Conservation (phyloP, 2,329 filamentous ascomycete genomes). For the Pseudopyricularia javanii region DNA sequence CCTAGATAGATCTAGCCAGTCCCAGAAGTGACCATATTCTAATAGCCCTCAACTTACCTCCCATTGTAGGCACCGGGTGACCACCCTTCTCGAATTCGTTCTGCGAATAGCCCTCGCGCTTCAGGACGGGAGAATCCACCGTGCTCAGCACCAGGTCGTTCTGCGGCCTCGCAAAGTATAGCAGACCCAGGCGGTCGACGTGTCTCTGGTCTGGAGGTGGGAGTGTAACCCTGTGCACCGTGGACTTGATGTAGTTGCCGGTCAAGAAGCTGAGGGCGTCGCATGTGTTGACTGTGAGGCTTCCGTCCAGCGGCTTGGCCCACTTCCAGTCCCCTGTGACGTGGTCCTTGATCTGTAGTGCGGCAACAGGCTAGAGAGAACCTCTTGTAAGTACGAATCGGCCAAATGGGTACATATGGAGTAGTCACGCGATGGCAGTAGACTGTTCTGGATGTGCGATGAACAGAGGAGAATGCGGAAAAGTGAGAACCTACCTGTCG, state of each 20-base stretch:
- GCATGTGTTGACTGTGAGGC: slow-evolving; percentile 33
- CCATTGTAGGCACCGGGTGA: slow-evolving; percentile 20
- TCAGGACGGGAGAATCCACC: slow-evolving; percentile 23
- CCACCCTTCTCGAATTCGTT: slow-evolving; percentile 24
- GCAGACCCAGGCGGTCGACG: slow-evolving; percentile 32
- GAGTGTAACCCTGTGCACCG: slow-evolving; percentile 18
- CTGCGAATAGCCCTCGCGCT: slow-evolving; percentile 16
- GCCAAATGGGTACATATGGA: too few species aligned
- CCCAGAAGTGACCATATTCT: not conserved
- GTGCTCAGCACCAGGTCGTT: slow-evolving; percentile 24
- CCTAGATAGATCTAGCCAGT: not conserved
- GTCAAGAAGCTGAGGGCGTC: slow-evolving; percentile 31
- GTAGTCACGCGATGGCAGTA: too few species aligned
- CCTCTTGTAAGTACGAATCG: too few species aligned
- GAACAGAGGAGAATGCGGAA: too few species aligned
- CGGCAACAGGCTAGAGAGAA: slow-evolving; percentile 32
- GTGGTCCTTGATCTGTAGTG: slow-evolving; percentile 32
- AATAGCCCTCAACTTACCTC: slow-evolving; percentile 7
- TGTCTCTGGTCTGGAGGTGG: slow-evolving; percentile 28
- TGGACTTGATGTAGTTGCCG: slow-evolving; percentile 24
- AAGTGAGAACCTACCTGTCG: slow-evolving; percentile 14
- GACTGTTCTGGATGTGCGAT: too few species aligned
- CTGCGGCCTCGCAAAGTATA: slow-evolving; percentile 36
- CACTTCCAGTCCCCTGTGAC: slow-evolving; percentile 29
- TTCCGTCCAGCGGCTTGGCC: slow-evolving; percentile 27